Conservation (phyloP, 768 basidiomycete genomes). For the Boletus rubropictus region DNA sequence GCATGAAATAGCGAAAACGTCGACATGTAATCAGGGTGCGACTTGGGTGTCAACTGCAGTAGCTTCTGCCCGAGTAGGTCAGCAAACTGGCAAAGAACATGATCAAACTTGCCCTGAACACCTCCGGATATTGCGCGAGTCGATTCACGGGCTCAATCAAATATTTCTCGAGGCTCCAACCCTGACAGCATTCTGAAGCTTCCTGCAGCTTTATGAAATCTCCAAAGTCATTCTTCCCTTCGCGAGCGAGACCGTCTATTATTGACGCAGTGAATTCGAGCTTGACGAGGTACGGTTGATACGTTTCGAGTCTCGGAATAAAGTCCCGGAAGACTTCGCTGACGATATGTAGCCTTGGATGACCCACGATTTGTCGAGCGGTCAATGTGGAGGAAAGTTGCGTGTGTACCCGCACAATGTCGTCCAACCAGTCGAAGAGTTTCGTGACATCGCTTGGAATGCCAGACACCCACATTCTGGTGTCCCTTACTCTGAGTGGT, state of each 20-base stretch:
- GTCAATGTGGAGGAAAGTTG: conserved; percentile 51
- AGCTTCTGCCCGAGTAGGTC: conserved; percentile 51
- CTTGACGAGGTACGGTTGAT: conserved; percentile 80
- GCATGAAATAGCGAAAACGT: conserved; percentile 61
- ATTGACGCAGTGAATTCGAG: conserved; percentile 54
- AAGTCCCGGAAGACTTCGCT: conserved; percentile 56
- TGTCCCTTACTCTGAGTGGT: conserved; percentile 69
- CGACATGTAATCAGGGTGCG: conserved; percentile 65
- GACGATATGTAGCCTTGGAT: conserved; percentile 45
- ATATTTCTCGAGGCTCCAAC: conserved; percentile 62
- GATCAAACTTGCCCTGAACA: conserved; percentile 59
- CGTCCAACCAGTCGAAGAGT: conserved; percentile 85
- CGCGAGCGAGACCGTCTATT: conserved; percentile 45
- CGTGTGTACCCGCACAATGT: conserved; percentile 73
- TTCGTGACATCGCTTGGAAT: conserved; percentile 65
- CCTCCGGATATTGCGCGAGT: conserved; percentile 61
- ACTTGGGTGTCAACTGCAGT: conserved; percentile 59
- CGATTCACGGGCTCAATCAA: conserved; percentile 73
- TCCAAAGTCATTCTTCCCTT: conserved; percentile 66
- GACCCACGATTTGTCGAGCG: conserved; percentile 35
- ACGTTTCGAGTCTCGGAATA: conserved; percentile 67
- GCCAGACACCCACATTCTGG: conserved; percentile 72
- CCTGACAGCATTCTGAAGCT: conserved; percentile 44
- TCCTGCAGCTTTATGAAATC: conserved; percentile 77
- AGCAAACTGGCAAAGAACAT: not conserved